Base-by-base conservation (phyloP, 1,139 yeast genomes). In the Sugiyamaella japonica region DNA sequence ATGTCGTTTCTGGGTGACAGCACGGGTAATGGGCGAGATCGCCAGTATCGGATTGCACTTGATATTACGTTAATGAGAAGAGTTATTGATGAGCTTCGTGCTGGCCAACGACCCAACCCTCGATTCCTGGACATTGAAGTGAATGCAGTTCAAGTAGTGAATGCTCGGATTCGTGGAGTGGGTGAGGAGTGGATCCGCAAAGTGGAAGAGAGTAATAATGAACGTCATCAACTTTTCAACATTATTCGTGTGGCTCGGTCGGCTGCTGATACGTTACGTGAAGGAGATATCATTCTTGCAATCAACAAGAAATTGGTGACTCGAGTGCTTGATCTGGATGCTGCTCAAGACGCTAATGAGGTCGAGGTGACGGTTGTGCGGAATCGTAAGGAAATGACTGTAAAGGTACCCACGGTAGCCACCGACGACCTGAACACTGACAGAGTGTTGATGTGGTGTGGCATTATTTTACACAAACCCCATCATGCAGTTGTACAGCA, bases 111-210 rank as follows among this genome's bases (percentile, higher is more conserved):
- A 8, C 89, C 93, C 2, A 73, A 76, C 40, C 77, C 82, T 7
- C 74, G 87, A 58, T 84, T 89, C 52, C 76, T 91, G 53, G 96
- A 89, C 65, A 85, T 89, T 41, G 97, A 89, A 64, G 84, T 89
- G 63, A 79, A 81, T 31, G 77, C 91, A 0, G 76, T 86, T 50
- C 80, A 89, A 1, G 77, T 89, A 25, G 79, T 85, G 29, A 86
- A 84, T 64, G 96, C 96, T 2, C 82, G 97, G 70, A 81, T 88
- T 49, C 79, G 89, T 65, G 96, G 96, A 13, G 96, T 90, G 17
- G 81, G 93, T 1, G 93, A 87, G 63, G 83, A 82, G 41, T 89
- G 96, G 95, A 86, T 90, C 59, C 68, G 76, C 37, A 77, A 76
- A 61, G 80, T 88, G 66, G 96, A 88, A 68, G 76, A 79, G 32